Evolutionary conservation across 345 rosid genomes (phyloP).

Genomic region (Laguncularia racemosa): DNA sequence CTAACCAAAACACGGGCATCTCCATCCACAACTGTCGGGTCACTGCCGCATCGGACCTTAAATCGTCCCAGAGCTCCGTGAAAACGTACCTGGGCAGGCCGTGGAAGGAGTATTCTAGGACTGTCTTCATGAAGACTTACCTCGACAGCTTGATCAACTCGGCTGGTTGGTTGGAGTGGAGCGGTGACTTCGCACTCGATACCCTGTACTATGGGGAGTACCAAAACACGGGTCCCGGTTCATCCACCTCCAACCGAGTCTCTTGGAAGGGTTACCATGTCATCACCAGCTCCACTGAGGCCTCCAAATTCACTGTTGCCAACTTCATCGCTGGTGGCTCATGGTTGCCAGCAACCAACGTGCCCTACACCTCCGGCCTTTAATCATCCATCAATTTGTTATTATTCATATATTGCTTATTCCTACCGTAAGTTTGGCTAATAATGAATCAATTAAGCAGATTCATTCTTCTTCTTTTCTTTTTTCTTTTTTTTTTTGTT

Average conservation of each 20-base stretch:
- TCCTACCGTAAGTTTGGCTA: too few relatives aligned
- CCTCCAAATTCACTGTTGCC: slow-evolving; percentile 24
- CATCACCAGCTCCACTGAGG: slow-evolving; percentile 13
- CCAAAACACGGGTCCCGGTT: slow-evolving; percentile 17
- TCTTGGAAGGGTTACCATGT: slow-evolving; percentile 23
- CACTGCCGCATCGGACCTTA: slow-evolving; percentile 22
- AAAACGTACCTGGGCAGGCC: slow-evolving; percentile 29
- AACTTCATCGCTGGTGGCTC: slow-evolving; percentile 26
- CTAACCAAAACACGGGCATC: slow-evolving; percentile 23
- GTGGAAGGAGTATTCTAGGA: slow-evolving; percentile 30
- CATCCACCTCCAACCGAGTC: slow-evolving; percentile 13
- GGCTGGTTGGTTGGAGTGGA: slow-evolving; percentile 34
- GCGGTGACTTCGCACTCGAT: slow-evolving; percentile 16
- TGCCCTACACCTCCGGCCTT: slow-evolving; percentile 3
- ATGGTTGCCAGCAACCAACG: slow-evolving; percentile 25
- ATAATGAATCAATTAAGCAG: too few relatives aligned
- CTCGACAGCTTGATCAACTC: slow-evolving; percentile 19
- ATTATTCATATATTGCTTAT: too few relatives aligned
- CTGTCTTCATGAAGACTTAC: slow-evolving; percentile 24
- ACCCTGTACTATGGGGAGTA: slow-evolving; percentile 30
- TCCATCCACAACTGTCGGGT: slow-evolving; percentile 26
- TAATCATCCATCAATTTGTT: too few relatives aligned
- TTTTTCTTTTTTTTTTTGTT: too few relatives aligned
- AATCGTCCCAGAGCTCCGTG: slow-evolving; percentile 13
- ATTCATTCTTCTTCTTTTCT: too few relatives aligned